Evolutionary conservation across 208 protist species (phyloP).

Genomic region (Leishmania turanica): DNA sequence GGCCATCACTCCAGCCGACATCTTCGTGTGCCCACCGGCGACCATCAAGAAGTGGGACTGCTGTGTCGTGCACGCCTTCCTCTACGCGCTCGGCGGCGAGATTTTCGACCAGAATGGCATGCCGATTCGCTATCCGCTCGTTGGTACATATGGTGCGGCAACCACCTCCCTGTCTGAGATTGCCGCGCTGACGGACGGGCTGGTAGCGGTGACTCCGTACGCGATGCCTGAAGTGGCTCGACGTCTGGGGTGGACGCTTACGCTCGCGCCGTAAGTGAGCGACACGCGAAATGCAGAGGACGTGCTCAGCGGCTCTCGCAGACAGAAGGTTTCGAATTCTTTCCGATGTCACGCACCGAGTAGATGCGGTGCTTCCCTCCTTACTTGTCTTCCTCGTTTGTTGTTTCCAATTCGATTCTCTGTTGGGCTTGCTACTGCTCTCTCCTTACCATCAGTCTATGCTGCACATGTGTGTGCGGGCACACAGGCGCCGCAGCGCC

Average conservation of each 20-base stretch:
- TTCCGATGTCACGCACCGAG: background rate
- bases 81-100: constrained; percentile 63
- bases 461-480: background rate
- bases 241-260: constrained; percentile 34
- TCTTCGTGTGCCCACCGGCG: constrained; percentile 57
- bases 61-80: constrained; percentile 75
- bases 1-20: constrained; percentile 33
- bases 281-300: background rate
- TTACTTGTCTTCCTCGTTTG: too few relatives aligned
- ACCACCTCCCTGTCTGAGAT: constrained; percentile 10
- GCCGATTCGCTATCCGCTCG: constrained; percentile 40
- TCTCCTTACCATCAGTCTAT: background rate
- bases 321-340: background rate
- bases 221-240: constrained; percentile 32
- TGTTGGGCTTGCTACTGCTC: too few relatives aligned
- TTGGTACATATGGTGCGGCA: background rate
- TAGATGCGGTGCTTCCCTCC: background rate
- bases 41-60: constrained; percentile 84
- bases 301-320: background rate
- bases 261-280: background rate
- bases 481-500: background rate
- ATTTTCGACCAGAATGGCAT: constrained; percentile 39
- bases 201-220: constrained; percentile 41
- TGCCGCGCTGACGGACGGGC: constrained; percentile 33
- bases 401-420: too few relatives aligned